A percentile compares a stretch with the other conserved stretches of the same genome.
Conservation (phyloP, 306 rosid species). For the Geum urbanum region DNA sequence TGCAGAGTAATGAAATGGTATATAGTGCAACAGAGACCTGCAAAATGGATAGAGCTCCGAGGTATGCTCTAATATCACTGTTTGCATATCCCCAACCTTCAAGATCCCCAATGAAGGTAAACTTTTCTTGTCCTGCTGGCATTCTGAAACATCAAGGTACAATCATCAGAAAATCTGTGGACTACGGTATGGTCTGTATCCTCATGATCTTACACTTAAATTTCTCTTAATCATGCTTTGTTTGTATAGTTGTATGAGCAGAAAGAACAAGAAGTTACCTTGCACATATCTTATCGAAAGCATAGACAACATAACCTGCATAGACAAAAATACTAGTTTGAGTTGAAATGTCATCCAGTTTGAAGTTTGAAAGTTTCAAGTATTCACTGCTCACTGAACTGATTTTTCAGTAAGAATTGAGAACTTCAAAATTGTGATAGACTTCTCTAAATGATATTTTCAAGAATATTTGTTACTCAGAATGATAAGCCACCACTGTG, state of each 20-base stretch:
- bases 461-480: neutral
- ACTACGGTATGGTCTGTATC: neutral
- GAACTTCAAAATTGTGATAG: neutral
- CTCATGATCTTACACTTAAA: neutral
- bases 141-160: slow-evolving; percentile 40
- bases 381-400: neutral
- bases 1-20: neutral
- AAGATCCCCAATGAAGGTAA: slow-evolving; percentile 46
- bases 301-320: slow-evolving; percentile 47
- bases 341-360: neutral
- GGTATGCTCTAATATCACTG: slow-evolving; percentile 51
- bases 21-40: slow-evolving; percentile 36
- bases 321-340: neutral
- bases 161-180: neutral
- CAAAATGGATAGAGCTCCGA: slow-evolving; percentile 42
- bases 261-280: slow-evolving; percentile 31
- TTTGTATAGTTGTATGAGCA: neutral
- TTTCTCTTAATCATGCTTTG: neutral
- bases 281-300: slow-evolving; percentile 43
- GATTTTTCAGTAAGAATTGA: neutral
- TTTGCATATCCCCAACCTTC: slow-evolving; percentile 68
- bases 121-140: slow-evolving; percentile 52
- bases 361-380: neutral
- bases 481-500: neutral
- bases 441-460: neutral